phyloP scores from a whole-genome alignment of 345 rosid genomes.

The Ceriops zippeliana region DNA sequence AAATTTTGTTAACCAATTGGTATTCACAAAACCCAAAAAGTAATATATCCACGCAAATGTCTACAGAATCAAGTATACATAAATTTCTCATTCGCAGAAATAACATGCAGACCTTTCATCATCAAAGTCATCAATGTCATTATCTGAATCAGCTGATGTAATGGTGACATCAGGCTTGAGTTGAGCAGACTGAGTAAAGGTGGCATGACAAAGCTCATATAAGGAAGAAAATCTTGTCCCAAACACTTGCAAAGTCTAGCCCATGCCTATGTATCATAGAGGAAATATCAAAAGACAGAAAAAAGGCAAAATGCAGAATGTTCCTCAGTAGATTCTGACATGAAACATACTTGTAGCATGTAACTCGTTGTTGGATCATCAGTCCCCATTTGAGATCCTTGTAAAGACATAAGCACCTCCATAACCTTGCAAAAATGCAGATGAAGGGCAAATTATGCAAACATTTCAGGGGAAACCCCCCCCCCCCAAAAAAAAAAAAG shows the following conservation, averaged over 20 bases:
- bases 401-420: constrained; percentile 99
- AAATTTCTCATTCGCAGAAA: constrained; percentile 3
- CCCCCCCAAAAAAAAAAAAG: neutral
- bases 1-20: too few relatives aligned
- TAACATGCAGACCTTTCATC: constrained; percentile 73
- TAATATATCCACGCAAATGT: neutral
- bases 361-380: constrained; percentile 99
- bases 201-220: constrained; percentile 98
- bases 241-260: constrained; percentile 99
- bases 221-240: constrained; percentile 98
- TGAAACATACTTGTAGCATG: constrained; percentile 77
- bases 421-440: constrained; percentile 56
- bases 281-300: constrained; percentile 7
- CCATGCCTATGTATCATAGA: constrained; percentile 67
- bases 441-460: neutral
- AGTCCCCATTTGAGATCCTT: constrained; percentile 96
- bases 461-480: neutral
- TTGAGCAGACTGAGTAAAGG: constrained; percentile 95
- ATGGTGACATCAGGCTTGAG: constrained; percentile 99
- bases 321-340: too few relatives aligned
- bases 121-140: constrained; percentile 87
- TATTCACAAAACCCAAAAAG: too few relatives aligned
- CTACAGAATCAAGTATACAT: neutral
- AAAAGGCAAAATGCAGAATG: neutral
- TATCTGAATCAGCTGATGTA: constrained; percentile 94